A percentile compares a stretch with the other conserved stretches of the same genome.
These are phyloP conservation scores for Colletotrichum endophyticum DNA, from an alignment of 2,329 filamentous ascomycete species.

Conservation along the genomic window DNA sequence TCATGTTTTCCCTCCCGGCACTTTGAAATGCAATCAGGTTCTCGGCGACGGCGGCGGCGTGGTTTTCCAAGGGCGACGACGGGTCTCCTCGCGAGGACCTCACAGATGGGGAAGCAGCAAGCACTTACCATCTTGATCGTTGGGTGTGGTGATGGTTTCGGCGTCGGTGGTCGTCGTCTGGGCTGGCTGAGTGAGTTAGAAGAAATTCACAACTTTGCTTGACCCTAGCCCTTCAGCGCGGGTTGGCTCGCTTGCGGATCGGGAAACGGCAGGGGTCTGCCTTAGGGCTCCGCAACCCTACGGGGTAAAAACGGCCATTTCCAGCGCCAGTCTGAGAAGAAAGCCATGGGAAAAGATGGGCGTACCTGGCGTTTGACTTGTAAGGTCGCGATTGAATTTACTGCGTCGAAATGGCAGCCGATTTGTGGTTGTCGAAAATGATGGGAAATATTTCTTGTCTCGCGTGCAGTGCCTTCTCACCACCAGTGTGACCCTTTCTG, in stretches of 20 bases:
- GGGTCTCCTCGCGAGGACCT: not conserved
- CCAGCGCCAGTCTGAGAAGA: not conserved
- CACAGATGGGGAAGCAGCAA: conserved; percentile 24
- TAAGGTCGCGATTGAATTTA: not conserved
- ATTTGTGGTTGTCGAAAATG: not conserved
- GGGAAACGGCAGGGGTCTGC: conserved; percentile 27
- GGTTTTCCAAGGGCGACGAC: not conserved
- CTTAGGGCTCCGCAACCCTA: conserved; percentile 49
- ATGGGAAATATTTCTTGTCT: not conserved
- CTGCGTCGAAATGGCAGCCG: not conserved
- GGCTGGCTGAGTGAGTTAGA: conserved; percentile 31
- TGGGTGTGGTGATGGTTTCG: conserved; percentile 59
- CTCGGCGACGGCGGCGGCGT: not conserved
- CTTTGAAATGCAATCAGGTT: not conserved
- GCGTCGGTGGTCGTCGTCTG: conserved; percentile 43
- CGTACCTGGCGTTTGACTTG: not conserved
- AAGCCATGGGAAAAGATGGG: not conserved
- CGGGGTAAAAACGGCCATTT: not conserved
- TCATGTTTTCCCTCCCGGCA: not conserved
- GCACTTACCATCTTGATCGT: conserved; percentile 63
- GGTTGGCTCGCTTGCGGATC: conserved; percentile 52
- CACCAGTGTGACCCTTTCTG: not conserved
- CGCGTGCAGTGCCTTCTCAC: not conserved
- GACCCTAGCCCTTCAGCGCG: conserved; percentile 31
- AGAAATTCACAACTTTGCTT: conserved; percentile 55